phyloP scores from a whole-genome alignment of 306 rosid genomes.

The Pachyrhizus erosus region DNA sequence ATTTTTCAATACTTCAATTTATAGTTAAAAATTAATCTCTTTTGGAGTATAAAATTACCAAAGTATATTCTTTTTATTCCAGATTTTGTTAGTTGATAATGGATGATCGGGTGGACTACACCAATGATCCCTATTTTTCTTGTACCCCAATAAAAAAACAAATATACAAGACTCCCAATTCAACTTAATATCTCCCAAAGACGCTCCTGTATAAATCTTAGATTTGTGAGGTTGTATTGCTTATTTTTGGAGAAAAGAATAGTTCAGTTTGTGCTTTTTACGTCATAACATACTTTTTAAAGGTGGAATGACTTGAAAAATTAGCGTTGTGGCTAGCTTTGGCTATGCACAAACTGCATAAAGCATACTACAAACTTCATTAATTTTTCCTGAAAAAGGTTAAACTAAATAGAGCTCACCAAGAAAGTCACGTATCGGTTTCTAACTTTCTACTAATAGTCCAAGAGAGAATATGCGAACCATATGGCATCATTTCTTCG shows the following conservation, averaged over 20 bases:
- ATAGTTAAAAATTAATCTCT: too few relatives aligned
- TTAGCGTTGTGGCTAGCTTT: too few relatives aligned
- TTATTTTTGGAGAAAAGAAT: not conserved
- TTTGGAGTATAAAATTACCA: too few relatives aligned
- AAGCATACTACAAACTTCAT: not conserved
- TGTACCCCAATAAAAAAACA: not conserved
- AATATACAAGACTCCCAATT: not conserved
- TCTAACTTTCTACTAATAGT: not conserved
- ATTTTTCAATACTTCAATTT: too few relatives aligned
- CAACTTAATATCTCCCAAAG: not conserved
- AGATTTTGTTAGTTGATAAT: not conserved
- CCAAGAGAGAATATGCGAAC: not conserved
- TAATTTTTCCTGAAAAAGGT: not conserved
- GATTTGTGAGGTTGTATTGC: not conserved
- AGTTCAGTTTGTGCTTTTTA: not conserved
- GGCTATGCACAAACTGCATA: not conserved
- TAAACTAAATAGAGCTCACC: not conserved
- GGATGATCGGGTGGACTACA: not conserved
- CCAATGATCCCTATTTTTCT: not conserved
- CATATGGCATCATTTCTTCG: not conserved
- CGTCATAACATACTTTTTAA: not conserved
- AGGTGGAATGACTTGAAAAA: constrained; percentile 21
- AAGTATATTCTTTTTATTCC: not conserved
- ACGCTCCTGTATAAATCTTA: not conserved
- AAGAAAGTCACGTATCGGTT: not conserved